Percentiles rank a stretch among this genome's conserved stretches.
Evolutionary conservation across 2,329 filamentous ascomycete genomes (phyloP).

Genomic region (Tricladium varicosporioides): DNA sequence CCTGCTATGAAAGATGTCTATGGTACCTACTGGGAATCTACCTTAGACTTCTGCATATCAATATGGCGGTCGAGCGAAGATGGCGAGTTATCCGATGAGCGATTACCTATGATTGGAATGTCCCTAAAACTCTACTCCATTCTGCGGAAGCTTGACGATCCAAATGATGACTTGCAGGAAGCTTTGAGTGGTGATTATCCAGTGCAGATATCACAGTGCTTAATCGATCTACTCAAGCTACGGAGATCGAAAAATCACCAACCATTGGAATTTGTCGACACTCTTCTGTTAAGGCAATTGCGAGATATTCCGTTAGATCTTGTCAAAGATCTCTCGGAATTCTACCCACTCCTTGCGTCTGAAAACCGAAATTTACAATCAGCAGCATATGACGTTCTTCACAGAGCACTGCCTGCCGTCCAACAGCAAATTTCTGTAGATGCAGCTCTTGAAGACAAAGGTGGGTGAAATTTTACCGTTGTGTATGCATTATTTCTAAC

Average conservation of each 20-base stretch:
- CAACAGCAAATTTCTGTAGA: constrained; percentile 85
- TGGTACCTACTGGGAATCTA: constrained; percentile 78
- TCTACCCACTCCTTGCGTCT: constrained; percentile 75
- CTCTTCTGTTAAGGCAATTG: constrained; percentile 68
- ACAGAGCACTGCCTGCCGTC: constrained; percentile 71
- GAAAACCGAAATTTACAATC: constrained; percentile 74
- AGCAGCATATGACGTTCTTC: constrained; percentile 76
- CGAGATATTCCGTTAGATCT: constrained; percentile 60
- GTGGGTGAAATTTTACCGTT: constrained; percentile 31
- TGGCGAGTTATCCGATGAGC: constrained; percentile 42
- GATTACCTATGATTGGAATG: constrained; percentile 64
- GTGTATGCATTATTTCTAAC: neutral
- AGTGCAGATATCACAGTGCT: constrained; percentile 51
- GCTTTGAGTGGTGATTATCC: constrained; percentile 58
- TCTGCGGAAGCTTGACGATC: constrained; percentile 63
- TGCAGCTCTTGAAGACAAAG: constrained; percentile 65
- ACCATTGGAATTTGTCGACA: constrained; percentile 73
- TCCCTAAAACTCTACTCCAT: constrained; percentile 69
- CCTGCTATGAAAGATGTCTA: constrained; percentile 79
- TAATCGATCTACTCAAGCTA: constrained; percentile 63
- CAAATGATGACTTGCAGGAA: constrained; percentile 85
- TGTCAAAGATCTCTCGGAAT: constrained; percentile 61
- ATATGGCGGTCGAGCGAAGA: constrained; percentile 52
- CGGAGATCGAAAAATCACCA: constrained; percentile 50
- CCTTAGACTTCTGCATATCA: constrained; percentile 55